Percentiles rank a stretch among this genome's conserved stretches.
phyloP scores from a whole-genome alignment of 306 rosid species.

The Bauhinia variegata region DNA sequence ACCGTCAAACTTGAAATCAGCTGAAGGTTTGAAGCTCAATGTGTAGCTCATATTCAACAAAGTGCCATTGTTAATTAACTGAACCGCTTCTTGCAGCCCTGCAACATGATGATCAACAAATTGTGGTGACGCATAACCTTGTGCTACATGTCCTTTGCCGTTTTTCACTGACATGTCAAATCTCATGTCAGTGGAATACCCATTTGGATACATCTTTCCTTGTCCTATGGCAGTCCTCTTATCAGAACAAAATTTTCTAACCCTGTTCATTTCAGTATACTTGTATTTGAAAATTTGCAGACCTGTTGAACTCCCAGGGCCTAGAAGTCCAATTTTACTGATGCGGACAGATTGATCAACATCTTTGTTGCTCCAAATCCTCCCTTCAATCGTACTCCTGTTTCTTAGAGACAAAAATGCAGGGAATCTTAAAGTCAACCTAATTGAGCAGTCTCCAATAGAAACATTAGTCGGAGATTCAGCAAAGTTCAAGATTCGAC shows the following conservation, averaged over 20 bases:
- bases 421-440: constrained; percentile 61
- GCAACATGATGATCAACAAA: constrained; percentile 52
- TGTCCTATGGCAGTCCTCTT: constrained; percentile 45
- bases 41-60: constrained; percentile 64
- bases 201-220: constrained; percentile 64
- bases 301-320: constrained; percentile 41
- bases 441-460: constrained; percentile 70
- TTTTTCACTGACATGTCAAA: constrained; percentile 61
- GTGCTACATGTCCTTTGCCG: constrained; percentile 60
- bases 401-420: constrained; percentile 59
- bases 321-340: constrained; percentile 52
- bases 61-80: constrained; percentile 24
- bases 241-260: constrained; percentile 51
- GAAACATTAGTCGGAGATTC: constrained; percentile 48
- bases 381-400: constrained; percentile 59
- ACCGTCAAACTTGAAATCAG: constrained; percentile 47
- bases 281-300: constrained; percentile 50
- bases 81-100: constrained; percentile 18
- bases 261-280: constrained; percentile 53
- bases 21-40: constrained; percentile 49
- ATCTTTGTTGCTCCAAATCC: constrained; percentile 64
- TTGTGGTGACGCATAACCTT: constrained; percentile 65
- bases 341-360: constrained; percentile 61
- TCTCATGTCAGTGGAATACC: constrained; percentile 67
- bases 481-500: constrained; percentile 64